Conservation (phyloP, 2,329 filamentous ascomycete genomes). For the Trichoderma sp. region DNA sequence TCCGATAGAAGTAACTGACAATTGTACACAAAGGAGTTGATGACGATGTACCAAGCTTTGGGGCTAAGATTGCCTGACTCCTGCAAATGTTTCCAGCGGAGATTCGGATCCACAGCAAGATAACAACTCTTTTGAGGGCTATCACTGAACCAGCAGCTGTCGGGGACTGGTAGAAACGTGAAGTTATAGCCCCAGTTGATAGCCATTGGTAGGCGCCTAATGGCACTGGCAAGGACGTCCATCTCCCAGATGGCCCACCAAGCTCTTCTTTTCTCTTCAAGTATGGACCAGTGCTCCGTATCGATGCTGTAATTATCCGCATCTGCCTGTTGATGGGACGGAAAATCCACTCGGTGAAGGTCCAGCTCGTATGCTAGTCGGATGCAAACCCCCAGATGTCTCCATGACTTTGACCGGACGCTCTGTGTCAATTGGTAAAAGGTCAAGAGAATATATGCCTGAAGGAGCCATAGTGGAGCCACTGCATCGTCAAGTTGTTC, state of each 20-base stretch:
- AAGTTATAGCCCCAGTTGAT: no score
- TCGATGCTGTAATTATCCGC: background rate
- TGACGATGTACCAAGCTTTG: background rate
- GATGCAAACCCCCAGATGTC: background rate
- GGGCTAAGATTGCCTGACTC: background rate
- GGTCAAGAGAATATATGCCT: background rate
- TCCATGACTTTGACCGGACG: background rate
- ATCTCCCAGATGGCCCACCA: constrained; percentile 1
- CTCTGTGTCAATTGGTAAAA: background rate
- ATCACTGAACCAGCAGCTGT: no score
- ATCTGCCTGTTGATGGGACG: background rate
- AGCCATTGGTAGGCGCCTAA: background rate
- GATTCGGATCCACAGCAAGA: background rate
- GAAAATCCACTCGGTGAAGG: background rate
- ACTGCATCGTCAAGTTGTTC: background rate
- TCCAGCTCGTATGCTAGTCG: background rate
- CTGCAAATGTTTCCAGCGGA: background rate
- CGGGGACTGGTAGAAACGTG: no score
- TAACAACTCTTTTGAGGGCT: no score
- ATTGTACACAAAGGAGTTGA: background rate
- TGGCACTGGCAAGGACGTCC: background rate
- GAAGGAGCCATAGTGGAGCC: background rate
- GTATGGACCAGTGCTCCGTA: background rate
- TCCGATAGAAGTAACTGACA: background rate
- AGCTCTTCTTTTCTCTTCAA: constrained; percentile 1